Evolutionary conservation across 371 early-diverging fungal species (phyloP), one percentile per base, ranked within the genome.

Genomic region (Mucor indicus): DNA sequence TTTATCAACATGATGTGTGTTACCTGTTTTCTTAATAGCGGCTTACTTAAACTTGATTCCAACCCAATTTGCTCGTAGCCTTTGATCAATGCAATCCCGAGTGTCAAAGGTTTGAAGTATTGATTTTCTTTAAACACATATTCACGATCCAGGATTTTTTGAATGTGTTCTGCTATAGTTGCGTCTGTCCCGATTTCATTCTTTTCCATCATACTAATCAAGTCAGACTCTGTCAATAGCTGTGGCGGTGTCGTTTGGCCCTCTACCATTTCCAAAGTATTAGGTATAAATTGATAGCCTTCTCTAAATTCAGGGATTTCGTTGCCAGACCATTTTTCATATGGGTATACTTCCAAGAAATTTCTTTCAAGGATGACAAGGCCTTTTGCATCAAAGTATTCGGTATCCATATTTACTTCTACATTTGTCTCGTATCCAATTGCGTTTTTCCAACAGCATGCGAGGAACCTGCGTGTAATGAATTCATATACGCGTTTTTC

Each of bases 141-240:
- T 32, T 90, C 82, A 33, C 99, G 84, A 6, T 88, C 90, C 4
- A 88, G 80, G 20, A 99, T 91, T 52, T 89, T 98, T 53, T 96
- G 92, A 56, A 99, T 99, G 51, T 99, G 99, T 33, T 99, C 98
- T 24, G 94, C 95, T 38, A 99, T 99, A 0, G 99, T 99, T 0
- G 99, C 99, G 68, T 99, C 99, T 3, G 99, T 99, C 4, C 99
- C 99, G 37, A 99, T 99, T 21, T 98, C 98, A 58, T 95, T 90
- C 66, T 90, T 88, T 66, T 99, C 98, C 99, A 99, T 99, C 27
- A 93, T 61, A 1, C 78, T 72, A 60, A 99, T 98, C 29, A 99
- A 80, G 13, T 99, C 99, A 7, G 90, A 79, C 56, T 99, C 99
- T 1, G 92, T 92, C 31, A 99, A 73, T 32, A 90, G 71, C 7